A percentile compares a stretch with the other conserved stretches of the same genome.
Conservation (phyloP, 495 filamentous ascomycete genomes). For the Amorphotheca resinae region DNA sequence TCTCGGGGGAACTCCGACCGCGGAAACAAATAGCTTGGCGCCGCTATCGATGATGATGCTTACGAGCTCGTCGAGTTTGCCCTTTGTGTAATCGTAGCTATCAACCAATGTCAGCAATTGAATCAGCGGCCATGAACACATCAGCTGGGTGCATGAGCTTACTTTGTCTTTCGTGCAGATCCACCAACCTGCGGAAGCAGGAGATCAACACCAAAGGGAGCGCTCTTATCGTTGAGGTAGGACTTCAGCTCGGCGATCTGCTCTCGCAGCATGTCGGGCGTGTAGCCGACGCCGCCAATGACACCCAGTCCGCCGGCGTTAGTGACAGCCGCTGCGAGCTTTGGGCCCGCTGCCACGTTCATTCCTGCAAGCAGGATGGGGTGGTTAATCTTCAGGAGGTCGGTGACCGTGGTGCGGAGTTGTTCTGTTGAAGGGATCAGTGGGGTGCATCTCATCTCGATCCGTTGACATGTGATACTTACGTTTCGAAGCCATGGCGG, state of each 20-base stretch:
- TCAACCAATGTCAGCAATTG: constrained; percentile 4
- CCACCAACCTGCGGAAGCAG: constrained; percentile 91
- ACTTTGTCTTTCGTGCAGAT: constrained; percentile 90
- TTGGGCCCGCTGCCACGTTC: constrained; percentile 97
- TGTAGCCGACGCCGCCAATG: constrained; percentile 93
- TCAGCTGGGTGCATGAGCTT: constrained; percentile 19
- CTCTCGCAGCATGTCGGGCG: constrained; percentile 89
- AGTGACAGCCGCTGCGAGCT: constrained; percentile 91
- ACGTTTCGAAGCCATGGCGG: constrained; percentile 75
- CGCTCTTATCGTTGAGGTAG: constrained; percentile 82
- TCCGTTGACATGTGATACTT: constrained; percentile 28
- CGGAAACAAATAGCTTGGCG: constrained; percentile 89
- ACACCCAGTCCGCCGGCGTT: constrained; percentile 96
- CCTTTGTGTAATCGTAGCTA: constrained; percentile 99
- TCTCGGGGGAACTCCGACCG: constrained; percentile 87
- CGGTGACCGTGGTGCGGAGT: constrained; percentile 80
- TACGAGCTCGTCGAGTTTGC: constrained; percentile 84
- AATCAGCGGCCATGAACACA: constrained; percentile 13
- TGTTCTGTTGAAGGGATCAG: constrained; percentile 44
- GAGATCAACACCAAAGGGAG: constrained; percentile 96
- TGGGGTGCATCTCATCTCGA: constrained; percentile 13
- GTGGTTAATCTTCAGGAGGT: constrained; percentile 95
- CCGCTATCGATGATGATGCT: constrained; percentile 86
- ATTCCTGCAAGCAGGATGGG: constrained; percentile 92
- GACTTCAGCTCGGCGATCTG: constrained; percentile 92